Percentiles rank a stretch among this genome's conserved stretches.
Evolutionary conservation across 768 basidiomycete species (phyloP).

Genomic region (Tricholoma matsutake): DNA sequence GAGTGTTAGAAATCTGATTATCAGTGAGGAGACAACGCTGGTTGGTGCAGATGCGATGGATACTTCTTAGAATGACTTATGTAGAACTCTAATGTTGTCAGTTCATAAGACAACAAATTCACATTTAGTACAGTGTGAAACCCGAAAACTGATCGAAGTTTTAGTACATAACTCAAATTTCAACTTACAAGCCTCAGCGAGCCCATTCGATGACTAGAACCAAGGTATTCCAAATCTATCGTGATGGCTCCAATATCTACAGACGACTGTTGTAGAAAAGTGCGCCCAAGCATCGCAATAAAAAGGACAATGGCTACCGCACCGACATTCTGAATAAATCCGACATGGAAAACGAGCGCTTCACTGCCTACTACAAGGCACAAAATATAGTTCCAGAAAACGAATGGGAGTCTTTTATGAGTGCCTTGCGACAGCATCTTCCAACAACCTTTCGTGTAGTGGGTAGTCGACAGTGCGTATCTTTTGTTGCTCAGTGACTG

Average conservation of each 20-base stretch:
- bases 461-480: conserved; percentile 74
- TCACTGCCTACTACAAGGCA: conserved; percentile 65
- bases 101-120: too few relatives aligned
- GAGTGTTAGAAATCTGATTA: conserved; percentile 65
- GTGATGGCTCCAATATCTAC: not conserved
- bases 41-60: conserved; percentile 76
- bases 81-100: not conserved
- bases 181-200: not conserved
- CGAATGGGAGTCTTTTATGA: conserved; percentile 78
- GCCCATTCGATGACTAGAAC: not conserved
- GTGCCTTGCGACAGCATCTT: conserved; percentile 62
- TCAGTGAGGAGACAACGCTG: conserved; percentile 63
- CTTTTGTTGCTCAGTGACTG: not conserved
- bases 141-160: not conserved
- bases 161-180: not conserved
- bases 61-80: conserved; percentile 44
- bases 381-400: conserved; percentile 74
- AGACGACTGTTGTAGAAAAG: not conserved
- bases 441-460: conserved; percentile 95
- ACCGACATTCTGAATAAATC: conserved; percentile 52
- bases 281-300: not conserved
- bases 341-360: conserved; percentile 70
- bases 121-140: too few relatives aligned
- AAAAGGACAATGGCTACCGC: conserved; percentile 35
- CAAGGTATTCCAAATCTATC: not conserved